Conservation (phyloP, 345 rosid species). For the Murraya koenigii region DNA sequence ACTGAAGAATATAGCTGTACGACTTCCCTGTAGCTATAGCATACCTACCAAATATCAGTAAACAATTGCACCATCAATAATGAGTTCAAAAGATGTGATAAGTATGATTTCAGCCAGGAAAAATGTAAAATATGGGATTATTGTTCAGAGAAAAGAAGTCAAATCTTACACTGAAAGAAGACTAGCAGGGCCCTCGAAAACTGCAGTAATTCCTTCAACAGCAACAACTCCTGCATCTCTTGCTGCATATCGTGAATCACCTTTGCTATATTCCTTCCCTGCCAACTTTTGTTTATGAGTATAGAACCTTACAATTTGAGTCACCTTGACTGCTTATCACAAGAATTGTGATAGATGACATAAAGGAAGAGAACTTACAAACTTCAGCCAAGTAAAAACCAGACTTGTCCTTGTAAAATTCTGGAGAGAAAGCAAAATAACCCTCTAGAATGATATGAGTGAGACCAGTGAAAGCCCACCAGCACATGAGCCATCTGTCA, state of each 20-base stretch:
- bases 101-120: not conserved
- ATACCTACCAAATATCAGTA: slow-evolving; percentile 40
- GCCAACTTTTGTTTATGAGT: slow-evolving; percentile 15
- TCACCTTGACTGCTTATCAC: not conserved
- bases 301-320: not conserved
- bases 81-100: not conserved
- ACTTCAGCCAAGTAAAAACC: slow-evolving; percentile 83
- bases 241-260: slow-evolving; percentile 86
- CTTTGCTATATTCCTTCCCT: slow-evolving; percentile 99
- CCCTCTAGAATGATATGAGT: slow-evolving; percentile 83
- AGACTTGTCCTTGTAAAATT: slow-evolving; percentile 75
- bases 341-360: not conserved
- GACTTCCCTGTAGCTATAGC: slow-evolving; percentile 79
- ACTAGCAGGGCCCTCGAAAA: slow-evolving; percentile 77
- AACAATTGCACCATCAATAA: not conserved
- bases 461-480: slow-evolving; percentile 98
- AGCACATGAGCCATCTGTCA: slow-evolving; percentile 82
- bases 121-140: not conserved
- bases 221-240: slow-evolving; percentile 69
- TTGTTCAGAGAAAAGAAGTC: not conserved
- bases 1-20: slow-evolving; percentile 81
- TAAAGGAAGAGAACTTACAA: slow-evolving; percentile 54
- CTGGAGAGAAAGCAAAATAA: slow-evolving; percentile 86
- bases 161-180: slow-evolving; percentile 75
- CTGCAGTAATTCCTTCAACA: slow-evolving; percentile 89